Evolutionary conservation across 352 stramenopile genomes (phyloP), one percentile per base, ranked within the genome.

Genomic region (Pythium periplocum): DNA sequence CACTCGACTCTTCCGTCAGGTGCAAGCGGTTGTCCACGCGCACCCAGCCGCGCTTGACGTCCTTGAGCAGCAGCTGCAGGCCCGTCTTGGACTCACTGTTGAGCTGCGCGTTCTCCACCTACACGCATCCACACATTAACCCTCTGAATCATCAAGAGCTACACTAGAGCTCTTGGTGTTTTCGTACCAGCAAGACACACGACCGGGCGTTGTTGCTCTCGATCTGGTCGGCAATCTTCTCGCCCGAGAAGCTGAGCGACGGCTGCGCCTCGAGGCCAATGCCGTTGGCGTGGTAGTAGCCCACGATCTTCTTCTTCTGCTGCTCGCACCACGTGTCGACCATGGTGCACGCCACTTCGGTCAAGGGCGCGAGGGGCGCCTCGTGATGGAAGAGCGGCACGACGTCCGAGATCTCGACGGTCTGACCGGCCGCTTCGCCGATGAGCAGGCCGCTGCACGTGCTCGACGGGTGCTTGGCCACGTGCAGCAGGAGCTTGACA

Each of bases 381-480:
- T 84, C 74, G 61, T 92, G 77, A 66, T 92, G 82, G 64, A 92
- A 92, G 33, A 92, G 78, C 53, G 82, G 79, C 63, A 86, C 73
- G 49, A 69, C 76, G 60, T 93, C 79, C 38, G 62, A 53, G 48
- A 90, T 55, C 30, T 61, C 49, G 51, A 90, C 71, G 48, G 68
- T 63, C 47, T 71, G 46, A n/a, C 61, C 68, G 12, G 74, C 55
- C 48, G 80, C 64, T 32, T 77, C 66, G 34, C 79, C 82, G 9
- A 90, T 51, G 12, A 92, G 65, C 61, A 92, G 60, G 0, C 82
- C 82, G 48, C 60, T 78, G 51, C 66, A 70, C 3, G 79, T 55
- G 35, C 45, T 64, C 9, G 69, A 55, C 6, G 79, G 79, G 42
- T 75, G 66, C 59, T 83, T 83, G 55, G 78, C 79, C 31, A 72